Evolutionary conservation across 495 filamentous ascomycete genomes (phyloP).

Genomic region (Aspergillus incahuasiensis): DNA sequence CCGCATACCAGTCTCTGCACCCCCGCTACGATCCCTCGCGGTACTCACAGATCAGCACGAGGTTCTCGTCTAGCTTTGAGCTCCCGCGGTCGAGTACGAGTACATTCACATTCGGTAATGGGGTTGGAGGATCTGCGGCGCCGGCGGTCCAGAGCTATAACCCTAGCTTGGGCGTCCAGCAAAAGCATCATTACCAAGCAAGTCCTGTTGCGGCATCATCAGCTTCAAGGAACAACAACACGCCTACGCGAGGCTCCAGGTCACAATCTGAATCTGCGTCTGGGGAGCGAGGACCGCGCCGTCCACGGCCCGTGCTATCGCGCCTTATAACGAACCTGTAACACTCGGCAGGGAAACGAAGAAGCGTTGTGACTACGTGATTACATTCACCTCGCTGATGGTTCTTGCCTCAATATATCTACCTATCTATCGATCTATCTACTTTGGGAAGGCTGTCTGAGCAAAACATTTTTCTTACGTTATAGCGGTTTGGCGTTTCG

Average conservation of each 20-base stretch:
- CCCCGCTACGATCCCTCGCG: slow-evolving; percentile 20
- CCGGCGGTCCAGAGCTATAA: not conserved
- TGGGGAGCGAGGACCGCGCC: not conserved
- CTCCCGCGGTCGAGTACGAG: not conserved
- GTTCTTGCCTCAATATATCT: not conserved
- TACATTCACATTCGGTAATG: not conserved
- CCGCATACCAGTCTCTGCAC: slow-evolving; percentile 18
- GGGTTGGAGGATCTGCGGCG: not conserved
- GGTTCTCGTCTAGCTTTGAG: slow-evolving; percentile 1
- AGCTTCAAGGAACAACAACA: not conserved
- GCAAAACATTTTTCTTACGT: not conserved
- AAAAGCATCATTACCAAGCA: not conserved
- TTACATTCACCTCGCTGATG: no score
- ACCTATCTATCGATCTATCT: not conserved
- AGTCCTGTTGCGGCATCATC: not conserved
- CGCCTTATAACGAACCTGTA: not conserved
- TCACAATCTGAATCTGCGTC: not conserved
- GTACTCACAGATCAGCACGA: slow-evolving; percentile 10
- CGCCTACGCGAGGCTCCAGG: not conserved
- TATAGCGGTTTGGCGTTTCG: not conserved
- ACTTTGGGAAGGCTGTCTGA: not conserved
- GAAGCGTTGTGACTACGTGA: no score
- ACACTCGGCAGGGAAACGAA: no score
- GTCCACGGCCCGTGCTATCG: not conserved
- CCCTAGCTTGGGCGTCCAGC: not conserved